Conservation (phyloP, 495 filamentous ascomycete genomes). For the Xylaria acuta region DNA sequence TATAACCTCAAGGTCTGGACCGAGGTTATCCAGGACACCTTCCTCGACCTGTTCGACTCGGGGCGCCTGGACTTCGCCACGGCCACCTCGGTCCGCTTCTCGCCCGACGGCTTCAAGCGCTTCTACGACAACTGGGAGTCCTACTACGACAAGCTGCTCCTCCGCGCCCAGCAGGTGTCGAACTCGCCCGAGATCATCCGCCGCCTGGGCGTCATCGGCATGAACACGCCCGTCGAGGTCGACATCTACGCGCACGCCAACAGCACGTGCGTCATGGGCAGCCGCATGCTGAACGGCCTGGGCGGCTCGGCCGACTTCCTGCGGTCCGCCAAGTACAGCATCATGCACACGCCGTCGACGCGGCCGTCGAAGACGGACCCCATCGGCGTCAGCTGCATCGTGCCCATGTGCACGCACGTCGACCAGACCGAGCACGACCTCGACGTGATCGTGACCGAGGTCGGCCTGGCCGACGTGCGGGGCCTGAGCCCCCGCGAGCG, state of each 20-base stretch:
- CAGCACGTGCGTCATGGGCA: slow-evolving; percentile 89
- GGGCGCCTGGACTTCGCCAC: slow-evolving; percentile 91
- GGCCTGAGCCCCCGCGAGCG: slow-evolving; percentile 82
- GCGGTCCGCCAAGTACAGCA: slow-evolving; percentile 80
- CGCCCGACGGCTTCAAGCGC: slow-evolving; percentile 87
- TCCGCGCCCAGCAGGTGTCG: slow-evolving; percentile 85
- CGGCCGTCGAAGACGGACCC: slow-evolving; percentile 84
- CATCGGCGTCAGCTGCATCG: slow-evolving; percentile 83
- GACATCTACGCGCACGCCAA: slow-evolving; percentile 96
- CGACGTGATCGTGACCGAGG: slow-evolving; percentile 86
- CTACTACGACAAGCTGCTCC: slow-evolving; percentile 83
- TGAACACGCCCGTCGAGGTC: slow-evolving; percentile 95
- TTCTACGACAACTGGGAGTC: slow-evolving; percentile 88
- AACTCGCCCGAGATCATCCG: slow-evolving; percentile 97
- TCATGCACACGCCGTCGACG: slow-evolving; percentile 90
- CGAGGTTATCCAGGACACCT: slow-evolving; percentile 91
- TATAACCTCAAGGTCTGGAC: slow-evolving; percentile 91
- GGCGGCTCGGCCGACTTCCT: slow-evolving; percentile 91
- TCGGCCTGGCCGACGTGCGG: slow-evolving; percentile 85
- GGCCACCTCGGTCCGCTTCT: slow-evolving; percentile 90
- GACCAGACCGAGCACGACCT: slow-evolving; percentile 94
- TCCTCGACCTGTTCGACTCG: slow-evolving; percentile 92
- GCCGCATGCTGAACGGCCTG: slow-evolving; percentile 89
- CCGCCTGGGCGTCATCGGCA: slow-evolving; percentile 85
- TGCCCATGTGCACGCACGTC: slow-evolving; percentile 91